These are phyloP conservation scores for Blastobotrys elegans DNA, from an alignment of 1,139 yeast genomes.

Conservation along the genomic window DNA sequence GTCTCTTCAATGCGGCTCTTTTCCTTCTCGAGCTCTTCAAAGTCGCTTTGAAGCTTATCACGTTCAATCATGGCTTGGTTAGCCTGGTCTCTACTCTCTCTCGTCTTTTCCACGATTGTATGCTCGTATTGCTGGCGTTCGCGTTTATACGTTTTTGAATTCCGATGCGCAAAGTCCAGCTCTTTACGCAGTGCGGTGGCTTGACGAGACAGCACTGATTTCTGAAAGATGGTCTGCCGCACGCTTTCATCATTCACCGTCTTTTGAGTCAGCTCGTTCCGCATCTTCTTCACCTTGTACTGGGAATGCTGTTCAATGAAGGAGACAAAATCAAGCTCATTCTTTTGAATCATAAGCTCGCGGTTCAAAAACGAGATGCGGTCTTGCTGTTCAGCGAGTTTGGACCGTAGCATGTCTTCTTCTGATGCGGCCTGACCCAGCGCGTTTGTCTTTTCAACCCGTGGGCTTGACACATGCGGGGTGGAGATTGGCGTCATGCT, in stretches of 20 bases:
- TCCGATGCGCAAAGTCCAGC: conserved; percentile 25
- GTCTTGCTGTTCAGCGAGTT: conserved; percentile 3
- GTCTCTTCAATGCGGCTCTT: conserved; percentile 15
- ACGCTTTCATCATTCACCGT: conserved; percentile 30
- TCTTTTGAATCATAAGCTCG: conserved; percentile 52
- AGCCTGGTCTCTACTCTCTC: conserved; percentile 30
- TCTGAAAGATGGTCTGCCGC: conserved; percentile 30
- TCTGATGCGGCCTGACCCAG: conserved; percentile 2
- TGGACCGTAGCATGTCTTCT: conserved; percentile 1
- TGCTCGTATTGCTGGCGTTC: conserved; percentile 36
- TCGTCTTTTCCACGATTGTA: conserved; percentile 32
- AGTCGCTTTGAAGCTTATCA: conserved; percentile 20
- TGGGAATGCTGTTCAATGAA: conserved; percentile 52
- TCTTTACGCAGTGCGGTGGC: conserved; percentile 31
- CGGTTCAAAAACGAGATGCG: conserved; percentile 32
- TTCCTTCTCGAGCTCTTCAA: conserved; percentile 23
- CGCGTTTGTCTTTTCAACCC: conserved; percentile 2
- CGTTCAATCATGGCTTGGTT: conserved; percentile 27
- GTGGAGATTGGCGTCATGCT: conserved; percentile 10
- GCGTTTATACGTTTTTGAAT: conserved; percentile 29
- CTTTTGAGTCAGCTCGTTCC: conserved; percentile 36
- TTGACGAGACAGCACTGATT: conserved; percentile 27
- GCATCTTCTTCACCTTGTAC: conserved; percentile 40
- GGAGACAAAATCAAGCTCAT: conserved; percentile 59
- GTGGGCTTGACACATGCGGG: conserved; percentile 11